Conservation (phyloP, 208 protist species). For the Trypanosoma congolense region DNA sequence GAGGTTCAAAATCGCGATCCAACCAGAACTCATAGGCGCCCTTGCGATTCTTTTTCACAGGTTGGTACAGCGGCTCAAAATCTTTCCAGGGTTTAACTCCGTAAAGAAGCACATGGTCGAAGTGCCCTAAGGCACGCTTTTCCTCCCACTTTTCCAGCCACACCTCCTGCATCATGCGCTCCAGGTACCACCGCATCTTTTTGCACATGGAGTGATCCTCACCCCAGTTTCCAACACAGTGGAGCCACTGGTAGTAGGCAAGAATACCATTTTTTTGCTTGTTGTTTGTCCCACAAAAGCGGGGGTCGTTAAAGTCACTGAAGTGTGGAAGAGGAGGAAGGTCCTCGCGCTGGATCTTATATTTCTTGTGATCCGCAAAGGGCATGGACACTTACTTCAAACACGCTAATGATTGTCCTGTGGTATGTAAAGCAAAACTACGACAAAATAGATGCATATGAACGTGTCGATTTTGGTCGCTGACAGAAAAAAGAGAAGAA, state of each 20-base stretch:
- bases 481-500: too few species aligned
- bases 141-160: slow-evolving; percentile 89
- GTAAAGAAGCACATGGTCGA: slow-evolving; percentile 84
- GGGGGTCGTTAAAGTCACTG: slow-evolving; percentile 82
- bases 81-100: slow-evolving; percentile 86
- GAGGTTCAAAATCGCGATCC: slow-evolving; percentile 78
- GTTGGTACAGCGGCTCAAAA: slow-evolving; percentile 87
- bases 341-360: slow-evolving; percentile 81
- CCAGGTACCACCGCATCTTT: slow-evolving; percentile 89
- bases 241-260: slow-evolving; percentile 88
- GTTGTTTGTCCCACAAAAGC: slow-evolving; percentile 59
- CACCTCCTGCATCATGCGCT: slow-evolving; percentile 84
- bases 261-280: slow-evolving; percentile 88
- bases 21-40: slow-evolving; percentile 89
- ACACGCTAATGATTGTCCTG: not conserved
- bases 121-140: slow-evolving; percentile 83
- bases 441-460: not conserved
- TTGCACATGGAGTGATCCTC: slow-evolving; percentile 90
- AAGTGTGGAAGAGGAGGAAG: slow-evolving; percentile 77
- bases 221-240: slow-evolving; percentile 90
- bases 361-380: slow-evolving; percentile 78
- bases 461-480: too few species aligned
- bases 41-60: slow-evolving; percentile 86
- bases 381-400: slow-evolving; percentile 51
- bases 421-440: not conserved